Conservation (phyloP, 2,329 filamentous ascomycete species). For the Neoscytalidium dimidiatum region DNA sequence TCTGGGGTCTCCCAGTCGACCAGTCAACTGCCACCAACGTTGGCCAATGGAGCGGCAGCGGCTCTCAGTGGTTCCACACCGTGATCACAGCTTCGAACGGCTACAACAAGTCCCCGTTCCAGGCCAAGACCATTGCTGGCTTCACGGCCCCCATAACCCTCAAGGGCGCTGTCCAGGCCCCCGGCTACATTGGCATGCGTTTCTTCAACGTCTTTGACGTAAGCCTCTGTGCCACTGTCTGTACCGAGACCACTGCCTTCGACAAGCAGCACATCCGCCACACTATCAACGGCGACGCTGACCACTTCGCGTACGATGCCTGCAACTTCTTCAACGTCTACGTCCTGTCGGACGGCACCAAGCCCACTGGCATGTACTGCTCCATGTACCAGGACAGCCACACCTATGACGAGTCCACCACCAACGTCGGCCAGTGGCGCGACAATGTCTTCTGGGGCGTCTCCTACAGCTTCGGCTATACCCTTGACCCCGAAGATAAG, state of each 20-base stretch:
- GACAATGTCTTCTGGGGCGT: background rate
- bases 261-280: slow-evolving; percentile 24
- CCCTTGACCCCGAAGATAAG: background rate
- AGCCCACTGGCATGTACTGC: slow-evolving; percentile 30
- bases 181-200: background rate
- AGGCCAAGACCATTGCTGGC: background rate
- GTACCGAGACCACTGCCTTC: slow-evolving; percentile 28
- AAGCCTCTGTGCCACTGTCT: slow-evolving; percentile 25
- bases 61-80: slow-evolving; percentile 21
- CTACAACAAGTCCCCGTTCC: slow-evolving; percentile 19
- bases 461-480: background rate
- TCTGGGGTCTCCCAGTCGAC: slow-evolving; percentile 30
- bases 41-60: slow-evolving; percentile 26
- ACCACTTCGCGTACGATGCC: slow-evolving; percentile 23
- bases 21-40: slow-evolving; percentile 27
- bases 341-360: slow-evolving; percentile 25
- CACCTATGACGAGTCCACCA: background rate
- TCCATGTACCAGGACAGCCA: slow-evolving; percentile 26
- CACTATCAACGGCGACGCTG: background rate
- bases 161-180: background rate
- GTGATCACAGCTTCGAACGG: slow-evolving; percentile 25
- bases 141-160: background rate
- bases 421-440: background rate
- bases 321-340: slow-evolving; percentile 33
- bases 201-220: background rate